Conservation (phyloP, 2,329 filamentous ascomycete species). For the Colletotrichum lindemuthianum region DNA sequence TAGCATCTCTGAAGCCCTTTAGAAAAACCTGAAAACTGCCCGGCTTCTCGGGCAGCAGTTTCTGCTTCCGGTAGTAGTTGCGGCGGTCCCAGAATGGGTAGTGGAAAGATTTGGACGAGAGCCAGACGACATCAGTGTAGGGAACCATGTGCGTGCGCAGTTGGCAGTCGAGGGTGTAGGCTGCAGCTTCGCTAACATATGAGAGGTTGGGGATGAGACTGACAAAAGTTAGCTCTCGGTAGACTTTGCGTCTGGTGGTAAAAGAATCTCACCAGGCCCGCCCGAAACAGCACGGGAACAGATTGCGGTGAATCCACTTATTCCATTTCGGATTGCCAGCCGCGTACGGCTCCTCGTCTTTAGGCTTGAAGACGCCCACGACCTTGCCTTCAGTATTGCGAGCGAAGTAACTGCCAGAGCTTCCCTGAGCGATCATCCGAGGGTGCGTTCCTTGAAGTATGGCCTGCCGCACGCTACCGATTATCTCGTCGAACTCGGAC, state of each 20-base stretch:
- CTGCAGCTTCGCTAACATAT: constrained; percentile 97
- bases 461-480: constrained; percentile 89
- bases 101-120: constrained; percentile 97
- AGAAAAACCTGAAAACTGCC: constrained; percentile 98
- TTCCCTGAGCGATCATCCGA: constrained; percentile 95
- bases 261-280: constrained; percentile 74
- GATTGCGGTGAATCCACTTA: constrained; percentile 98
- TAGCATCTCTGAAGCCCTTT: constrained; percentile 96
- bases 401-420: constrained; percentile 98
- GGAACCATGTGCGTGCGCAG: constrained; percentile 92
- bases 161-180: constrained; percentile 92
- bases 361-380: constrained; percentile 97
- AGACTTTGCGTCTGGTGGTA: no score
- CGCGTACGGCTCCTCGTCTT: constrained; percentile 98
- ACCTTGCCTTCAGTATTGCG: constrained; percentile 91
- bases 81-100: constrained; percentile 98
- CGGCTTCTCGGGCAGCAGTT: constrained; percentile 85
- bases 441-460: constrained; percentile 94
- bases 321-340: constrained; percentile 99
- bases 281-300: constrained; percentile 98
- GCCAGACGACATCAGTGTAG: constrained; percentile 92
- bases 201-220: constrained; percentile 95
- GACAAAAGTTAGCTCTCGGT: constrained; percentile 23
- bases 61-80: constrained; percentile 87
- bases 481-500: constrained; percentile 84